Conservation (phyloP, 768 basidiomycete genomes). For the Trametes meyenii region DNA sequence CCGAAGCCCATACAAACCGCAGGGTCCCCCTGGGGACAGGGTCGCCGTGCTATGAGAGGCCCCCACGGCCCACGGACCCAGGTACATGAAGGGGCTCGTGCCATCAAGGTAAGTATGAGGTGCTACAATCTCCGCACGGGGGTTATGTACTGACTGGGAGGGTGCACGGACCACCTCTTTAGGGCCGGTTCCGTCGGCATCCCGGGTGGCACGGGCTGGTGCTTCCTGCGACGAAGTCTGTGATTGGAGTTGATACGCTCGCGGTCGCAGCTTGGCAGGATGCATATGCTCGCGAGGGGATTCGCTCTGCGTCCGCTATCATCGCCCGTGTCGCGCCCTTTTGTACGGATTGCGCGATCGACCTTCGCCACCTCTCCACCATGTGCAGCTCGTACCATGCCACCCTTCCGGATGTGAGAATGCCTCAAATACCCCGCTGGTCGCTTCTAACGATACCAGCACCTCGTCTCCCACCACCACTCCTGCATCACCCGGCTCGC, state of each 20-base stretch:
- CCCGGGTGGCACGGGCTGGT: neutral
- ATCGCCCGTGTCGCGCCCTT: neutral
- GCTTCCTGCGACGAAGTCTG: neutral
- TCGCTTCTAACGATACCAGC: neutral
- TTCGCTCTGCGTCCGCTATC: conserved; percentile 9
- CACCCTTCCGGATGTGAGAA: conserved; percentile 20
- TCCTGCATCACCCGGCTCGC: neutral
- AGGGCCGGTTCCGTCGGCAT: conserved; percentile 24
- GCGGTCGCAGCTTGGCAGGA: neutral
- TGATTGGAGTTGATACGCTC: neutral
- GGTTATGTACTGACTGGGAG: conserved; percentile 24
- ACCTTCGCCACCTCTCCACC: conserved; percentile 9
- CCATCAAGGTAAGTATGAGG: conserved; percentile 42
- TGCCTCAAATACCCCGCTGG: conserved; percentile 18
- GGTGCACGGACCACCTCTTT: conserved; percentile 34
- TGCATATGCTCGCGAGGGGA: conserved; percentile 13
- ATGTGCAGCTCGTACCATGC: conserved; percentile 11
- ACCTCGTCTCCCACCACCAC: conserved; percentile 1
- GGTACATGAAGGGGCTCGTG: conserved; percentile 40
- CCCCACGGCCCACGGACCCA: conserved; percentile 41
- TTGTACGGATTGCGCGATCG: conserved; percentile 17
- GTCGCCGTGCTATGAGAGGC: conserved; percentile 56
- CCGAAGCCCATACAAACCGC: conserved; percentile 51
- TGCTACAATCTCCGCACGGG: conserved; percentile 11
- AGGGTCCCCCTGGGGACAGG: conserved; percentile 50